Base-by-base conservation (phyloP, 495 filamentous ascomycete species). In the Parachaetomium inaequale region DNA sequence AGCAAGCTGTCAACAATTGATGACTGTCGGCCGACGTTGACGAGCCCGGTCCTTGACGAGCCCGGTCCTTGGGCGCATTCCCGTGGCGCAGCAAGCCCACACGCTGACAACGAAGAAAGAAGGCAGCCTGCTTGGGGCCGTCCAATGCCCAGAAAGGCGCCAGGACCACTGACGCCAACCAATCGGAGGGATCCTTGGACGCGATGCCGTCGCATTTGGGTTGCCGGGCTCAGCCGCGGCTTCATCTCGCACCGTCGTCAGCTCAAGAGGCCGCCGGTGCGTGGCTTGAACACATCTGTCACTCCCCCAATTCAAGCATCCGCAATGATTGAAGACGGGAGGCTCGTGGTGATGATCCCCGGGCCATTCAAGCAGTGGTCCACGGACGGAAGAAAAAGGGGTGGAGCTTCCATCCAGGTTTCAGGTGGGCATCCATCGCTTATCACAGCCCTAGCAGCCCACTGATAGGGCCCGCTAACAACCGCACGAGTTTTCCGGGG, bases 71-170 rank as follows among this genome's bases (percentile, higher is more conserved):
- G 17, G n/a, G 42, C 42, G 55, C 38, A 1, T 45, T 19, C 7
- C 29, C n/a, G 55, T 58, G 55, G 55, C 55, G 55, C 55, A 58
- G 55, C 55, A 58, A 12, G 40, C 36, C 14, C 55, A 45, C 55
- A 40, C 12, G 36, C 10, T 3, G 36, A 40, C 36, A 1, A 2
- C 17, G 12, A 17, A 23, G 7, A 19, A 23, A 46, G n/a, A 40
- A n/a, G 55, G 8, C 51, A 23, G 19, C 11, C 51, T 10, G 51
- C 19, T 23, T 4, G 3, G 51, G 19, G n/a, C 51, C n/a, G n/a
- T n/a, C n/a, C n/a, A n/a, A 46, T 46, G 42, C 42, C 42, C 15
- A 46, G 31, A 31, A 31, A 51, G 17, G 42, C 42, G n/a, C 47
- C 47, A 51, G 47, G 17, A 31, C 47, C 26, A 23, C 28, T 49